A percentile compares a stretch with the other conserved stretches of the same genome.
Evolutionary conservation across 345 rosid genomes (phyloP).

Genomic region (Eucalyptus cladocalyx): DNA sequence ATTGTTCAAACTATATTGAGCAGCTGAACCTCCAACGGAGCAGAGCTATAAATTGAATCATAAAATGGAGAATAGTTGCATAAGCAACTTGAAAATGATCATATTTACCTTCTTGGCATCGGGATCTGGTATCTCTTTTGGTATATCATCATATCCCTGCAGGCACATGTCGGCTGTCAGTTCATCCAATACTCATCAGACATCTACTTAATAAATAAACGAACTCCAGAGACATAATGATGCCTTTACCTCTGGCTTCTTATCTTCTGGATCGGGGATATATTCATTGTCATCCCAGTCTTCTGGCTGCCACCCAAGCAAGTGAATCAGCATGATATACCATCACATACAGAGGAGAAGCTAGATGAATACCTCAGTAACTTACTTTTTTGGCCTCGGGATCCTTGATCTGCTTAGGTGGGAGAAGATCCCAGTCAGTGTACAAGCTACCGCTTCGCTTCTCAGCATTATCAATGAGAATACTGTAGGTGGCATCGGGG

Average conservation of each 20-base stretch:
- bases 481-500: conserved; percentile 92
- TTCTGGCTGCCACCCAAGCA: conserved; percentile 52
- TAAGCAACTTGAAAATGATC: not conserved
- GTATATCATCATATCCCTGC: conserved; percentile 93
- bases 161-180: not conserved
- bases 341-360: not conserved
- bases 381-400: conserved; percentile 88
- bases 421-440: conserved; percentile 93
- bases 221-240: not conserved
- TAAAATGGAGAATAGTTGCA: not conserved
- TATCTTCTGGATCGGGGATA: conserved; percentile 91
- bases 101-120: conserved; percentile 77
- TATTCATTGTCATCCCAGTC: conserved; percentile 96
- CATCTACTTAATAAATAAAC: not conserved
- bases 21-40: not conserved
- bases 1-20: not conserved
- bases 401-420: conserved; percentile 81
- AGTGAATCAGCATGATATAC: not conserved
- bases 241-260: conserved; percentile 67
- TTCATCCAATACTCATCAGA: not conserved
- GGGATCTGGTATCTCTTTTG: conserved; percentile 73
- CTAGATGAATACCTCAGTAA: not conserved
- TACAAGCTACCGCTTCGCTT: conserved; percentile 89
- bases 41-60: not conserved
- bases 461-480: conserved; percentile 87